phyloP scores from a whole-genome alignment of 192 early-diverging fungal genomes.

The Gorgonomyces haynaldii region DNA sequence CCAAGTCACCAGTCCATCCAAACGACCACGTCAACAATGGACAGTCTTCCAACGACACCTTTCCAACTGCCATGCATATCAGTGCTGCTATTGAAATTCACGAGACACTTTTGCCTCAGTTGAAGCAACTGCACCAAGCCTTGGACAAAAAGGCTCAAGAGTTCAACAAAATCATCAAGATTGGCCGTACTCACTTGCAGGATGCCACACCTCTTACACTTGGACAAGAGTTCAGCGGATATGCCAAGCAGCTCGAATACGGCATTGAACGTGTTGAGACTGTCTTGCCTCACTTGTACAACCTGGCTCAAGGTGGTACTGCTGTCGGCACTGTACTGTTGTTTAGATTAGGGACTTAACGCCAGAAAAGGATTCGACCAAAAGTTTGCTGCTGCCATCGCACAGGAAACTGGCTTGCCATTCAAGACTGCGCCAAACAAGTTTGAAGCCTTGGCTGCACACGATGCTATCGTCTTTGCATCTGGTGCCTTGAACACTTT shows the following conservation, averaged over 20 bases:
- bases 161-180: slow-evolving; percentile 94
- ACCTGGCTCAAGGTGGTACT: slow-evolving; percentile 94
- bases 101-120: slow-evolving; percentile 72
- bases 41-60: slow-evolving; percentile 97
- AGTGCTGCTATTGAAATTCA: slow-evolving; percentile 69
- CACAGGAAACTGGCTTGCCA: slow-evolving; percentile 73
- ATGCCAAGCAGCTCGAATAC: slow-evolving; percentile 75
- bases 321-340: slow-evolving; percentile 71
- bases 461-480: slow-evolving; percentile 96
- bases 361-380: slow-evolving; percentile 85
- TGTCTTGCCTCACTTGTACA: slow-evolving; percentile 72
- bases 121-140: slow-evolving; percentile 68
- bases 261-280: slow-evolving; percentile 79
- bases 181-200: slow-evolving; percentile 96
- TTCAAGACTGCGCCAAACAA: slow-evolving; percentile 98
- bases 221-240: slow-evolving; percentile 99
- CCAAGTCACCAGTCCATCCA: slow-evolving; percentile 92
- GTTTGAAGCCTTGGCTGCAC: slow-evolving; percentile 97
- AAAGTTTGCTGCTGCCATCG: slow-evolving; percentile 79
- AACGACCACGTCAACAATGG: slow-evolving; percentile 99
- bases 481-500: slow-evolving; percentile 89
- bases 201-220: slow-evolving; percentile 97
- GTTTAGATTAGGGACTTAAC: slow-evolving; percentile 63
- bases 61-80: slow-evolving; percentile 99
- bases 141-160: slow-evolving; percentile 65